Base-by-base conservation (phyloP, 768 basidiomycete species). In the Boletus rubescentipes region DNA sequence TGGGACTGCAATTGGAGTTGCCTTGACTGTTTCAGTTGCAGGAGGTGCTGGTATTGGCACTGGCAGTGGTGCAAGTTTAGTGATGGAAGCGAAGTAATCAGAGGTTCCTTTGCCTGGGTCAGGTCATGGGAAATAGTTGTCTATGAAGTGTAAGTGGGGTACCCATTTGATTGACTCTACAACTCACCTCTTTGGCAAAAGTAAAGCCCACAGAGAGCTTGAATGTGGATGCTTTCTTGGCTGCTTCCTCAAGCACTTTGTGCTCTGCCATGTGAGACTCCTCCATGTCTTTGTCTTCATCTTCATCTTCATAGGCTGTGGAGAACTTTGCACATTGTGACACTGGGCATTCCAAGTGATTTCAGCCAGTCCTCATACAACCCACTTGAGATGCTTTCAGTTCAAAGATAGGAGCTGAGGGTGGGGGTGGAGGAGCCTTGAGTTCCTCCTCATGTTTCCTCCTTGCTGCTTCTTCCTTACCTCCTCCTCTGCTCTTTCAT, bases 141-240 rank as follows among this genome's bases (percentile, higher is more conserved):
- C 77, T 77, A 49, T 31, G 4, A 51, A 29, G 14, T 37, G 11
- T 63, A 34, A 58, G 55, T 52, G 34, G 41, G 18, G 55, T 26
- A 35, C 4, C 18, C 35, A 20, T 9, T 16, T 7, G 39, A 34
- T 46, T 4, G 11, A 54, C 21, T 29, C 18, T 36, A 31, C 9
- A 18, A 74, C 81, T 54, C 58, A 83, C 83, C 58, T 79, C 79
- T 61, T 84, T 81, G 6, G 84, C 80, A 61, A 91, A 90, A 40
- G 76, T 82, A 68, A 91, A 91, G 8, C 79, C 82, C 49, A 74
- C 68, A 18, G 87, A 82, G 36, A 85, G 73, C 37, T 84, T 75
- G 66, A 86, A 89, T 5, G 73, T 68, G 2, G 86, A 85, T 10
- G 69, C 74, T 54, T 74, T 79, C 64, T 78, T 80, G 11, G 80